Base-by-base conservation (phyloP, 805 yeast genomes). In the Komagataella pastoris region DNA sequence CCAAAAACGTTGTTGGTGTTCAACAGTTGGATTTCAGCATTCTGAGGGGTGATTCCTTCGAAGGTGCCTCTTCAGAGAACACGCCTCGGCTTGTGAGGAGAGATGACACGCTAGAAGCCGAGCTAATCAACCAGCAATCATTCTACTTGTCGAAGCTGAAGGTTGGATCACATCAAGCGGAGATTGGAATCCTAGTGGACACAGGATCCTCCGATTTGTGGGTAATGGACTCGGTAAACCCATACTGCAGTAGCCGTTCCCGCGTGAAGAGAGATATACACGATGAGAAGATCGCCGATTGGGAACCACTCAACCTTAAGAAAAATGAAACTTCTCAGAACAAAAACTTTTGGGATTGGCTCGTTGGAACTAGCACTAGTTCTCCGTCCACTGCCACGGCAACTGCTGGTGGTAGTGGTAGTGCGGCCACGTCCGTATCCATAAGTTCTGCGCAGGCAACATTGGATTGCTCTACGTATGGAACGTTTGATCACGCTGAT, bases 181-280 rank as follows among this genome's bases (percentile, higher is more conserved):
- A 67, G n/a, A 68, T 83, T 5, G 69, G 69, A 7, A 79, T 83
- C 7, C 62, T 81, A 44, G 61, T 85, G n/a, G 93, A 85, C 59
- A 85, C 90, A 1, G 93, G 91, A 2, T 83, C 89, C 0, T 75
- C 86, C 0, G 91, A 85, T 61, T 65, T 85, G 19, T 83, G 88
- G 87, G 77, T 83, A 19, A 70, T 76, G 54, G 68, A 72, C 24
- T 61, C 74, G 1, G 58, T 65, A 46, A 80, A 79, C 58, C 74
- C 82, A 2, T 74, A 69, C 52, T 76, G 81, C 58, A 30, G 12
- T 10, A 30, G 40, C 40, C 40, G 40, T 30, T 30, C 40, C 14
- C 12, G 40, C 3, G 14, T 4, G 14, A 30, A 30, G 40, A 10
- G 40, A 4, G 23, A 46, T 14, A n/a, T 23, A 24, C 40, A 30